These are phyloP conservation scores for Amylocarpus encephaloides DNA, from an alignment of 2,329 filamentous ascomycete species.

Conservation along the genomic window DNA sequence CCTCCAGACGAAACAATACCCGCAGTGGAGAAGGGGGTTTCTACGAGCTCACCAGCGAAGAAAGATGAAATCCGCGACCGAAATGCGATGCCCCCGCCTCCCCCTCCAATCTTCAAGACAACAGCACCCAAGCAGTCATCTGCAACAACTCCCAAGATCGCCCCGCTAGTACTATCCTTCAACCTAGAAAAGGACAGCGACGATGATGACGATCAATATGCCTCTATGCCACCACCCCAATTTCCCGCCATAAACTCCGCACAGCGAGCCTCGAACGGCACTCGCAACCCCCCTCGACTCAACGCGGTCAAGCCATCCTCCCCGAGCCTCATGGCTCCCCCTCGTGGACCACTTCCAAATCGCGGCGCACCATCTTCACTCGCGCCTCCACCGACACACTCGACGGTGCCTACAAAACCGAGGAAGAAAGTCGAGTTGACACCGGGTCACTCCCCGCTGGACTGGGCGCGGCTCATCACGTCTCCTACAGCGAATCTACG, in stretches of 20 bases:
- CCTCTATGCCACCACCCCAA: conserved; percentile 16
- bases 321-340: conserved; percentile 18
- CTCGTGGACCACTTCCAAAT: conserved; percentile 22
- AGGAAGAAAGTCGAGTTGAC: conserved; percentile 69
- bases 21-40: neutral
- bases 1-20: neutral
- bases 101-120: conserved; percentile 24
- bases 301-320: conserved; percentile 11
- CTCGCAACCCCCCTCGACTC: conserved; percentile 12
- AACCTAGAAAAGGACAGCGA: conserved; percentile 16
- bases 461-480: conserved; percentile 79
- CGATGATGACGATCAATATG: conserved; percentile 25
- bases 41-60: neutral
- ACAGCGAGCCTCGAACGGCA: conserved; percentile 38
- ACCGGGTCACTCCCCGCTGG: conserved; percentile 90
- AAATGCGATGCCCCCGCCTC: conserved; percentile 35
- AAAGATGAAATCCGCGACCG: conserved; percentile 26
- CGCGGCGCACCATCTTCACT: conserved; percentile 35
- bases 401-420: conserved; percentile 46
- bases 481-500: conserved; percentile 60
- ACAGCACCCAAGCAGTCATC: conserved; percentile 43
- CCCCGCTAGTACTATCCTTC: conserved; percentile 17
- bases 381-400: conserved; percentile 50
- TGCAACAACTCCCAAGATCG: conserved; percentile 28
- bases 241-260: conserved; percentile 48